Conservation (phyloP, 345 rosid species). For the Moricandia moricandioides region DNA sequence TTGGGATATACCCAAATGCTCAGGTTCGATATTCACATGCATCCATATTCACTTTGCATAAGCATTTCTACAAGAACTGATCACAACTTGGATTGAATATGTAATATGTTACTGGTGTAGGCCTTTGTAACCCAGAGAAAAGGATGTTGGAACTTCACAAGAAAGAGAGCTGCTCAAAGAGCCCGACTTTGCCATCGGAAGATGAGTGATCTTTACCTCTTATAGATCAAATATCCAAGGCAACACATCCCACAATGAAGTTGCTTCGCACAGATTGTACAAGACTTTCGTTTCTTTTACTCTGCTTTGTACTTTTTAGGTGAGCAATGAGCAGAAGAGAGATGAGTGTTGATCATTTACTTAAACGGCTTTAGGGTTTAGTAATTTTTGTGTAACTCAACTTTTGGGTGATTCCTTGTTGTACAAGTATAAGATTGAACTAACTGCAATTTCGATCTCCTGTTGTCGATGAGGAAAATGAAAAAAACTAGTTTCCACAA, state of each 20-base stretch:
- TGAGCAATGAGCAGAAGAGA: too few species aligned
- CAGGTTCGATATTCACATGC: constrained; percentile 52
- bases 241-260: background rate
- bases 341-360: too few species aligned
- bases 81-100: constrained; percentile 8
- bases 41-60: background rate
- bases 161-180: constrained; percentile 65
- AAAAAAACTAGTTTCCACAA: background rate
- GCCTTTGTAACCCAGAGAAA: constrained; percentile 37
- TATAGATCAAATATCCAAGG: background rate
- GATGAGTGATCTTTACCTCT: constrained; percentile 37
- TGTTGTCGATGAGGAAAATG: too few species aligned
- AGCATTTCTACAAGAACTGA: constrained; percentile 1
- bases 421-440: too few species aligned
- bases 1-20: constrained; percentile 93
- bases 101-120: background rate
- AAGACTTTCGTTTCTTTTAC: background rate
- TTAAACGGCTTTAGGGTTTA: too few species aligned
- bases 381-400: too few species aligned
- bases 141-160: constrained; percentile 75
- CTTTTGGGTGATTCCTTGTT: too few species aligned
- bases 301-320: too few species aligned
- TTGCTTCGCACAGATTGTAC: constrained; percentile 16
- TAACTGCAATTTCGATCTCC: too few species aligned
- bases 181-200: constrained; percentile 67